These are phyloP conservation scores for Eucommia ulmoides DNA, from an alignment of 257 asterid genomes.

Conservation along the genomic window DNA sequence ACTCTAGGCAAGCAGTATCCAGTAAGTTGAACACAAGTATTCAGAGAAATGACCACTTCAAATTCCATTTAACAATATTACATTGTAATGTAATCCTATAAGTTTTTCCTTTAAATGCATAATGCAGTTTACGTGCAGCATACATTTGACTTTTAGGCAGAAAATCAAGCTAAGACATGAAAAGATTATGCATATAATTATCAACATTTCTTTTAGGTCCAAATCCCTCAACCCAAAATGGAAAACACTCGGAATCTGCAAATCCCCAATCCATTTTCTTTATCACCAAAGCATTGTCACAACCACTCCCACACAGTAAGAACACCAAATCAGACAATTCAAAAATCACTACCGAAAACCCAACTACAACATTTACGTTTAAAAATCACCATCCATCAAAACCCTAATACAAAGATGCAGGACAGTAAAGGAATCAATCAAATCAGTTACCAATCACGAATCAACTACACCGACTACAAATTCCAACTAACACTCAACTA, in stretches of 20 bases:
- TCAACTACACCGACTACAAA: too few relatives aligned
- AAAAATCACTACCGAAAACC: not conserved
- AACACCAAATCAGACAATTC: not conserved
- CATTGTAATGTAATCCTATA: not conserved
- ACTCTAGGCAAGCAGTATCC: too few relatives aligned
- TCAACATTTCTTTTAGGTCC: not conserved
- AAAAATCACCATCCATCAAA: too few relatives aligned
- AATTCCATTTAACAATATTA: not conserved
- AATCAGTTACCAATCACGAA: too few relatives aligned
- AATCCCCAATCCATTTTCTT: not conserved
- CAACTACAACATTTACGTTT: too few relatives aligned
- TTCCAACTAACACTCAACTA: too few relatives aligned
- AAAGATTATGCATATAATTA: not conserved
- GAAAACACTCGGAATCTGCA: not conserved
- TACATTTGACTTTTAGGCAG: not conserved
- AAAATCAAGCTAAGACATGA: not conserved
- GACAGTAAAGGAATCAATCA: too few relatives aligned
- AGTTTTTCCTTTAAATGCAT: not conserved
- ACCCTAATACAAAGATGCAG: too few relatives aligned
- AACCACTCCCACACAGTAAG: not conserved
- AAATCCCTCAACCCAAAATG: not conserved
- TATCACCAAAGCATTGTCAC: not conserved
- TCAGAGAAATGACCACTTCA: too few relatives aligned
- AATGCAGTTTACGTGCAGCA: not conserved
- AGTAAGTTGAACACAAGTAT: too few relatives aligned